phyloP scores from a whole-genome alignment of 2,329 filamentous ascomycete genomes.

The Neoarthrinium moseri region DNA sequence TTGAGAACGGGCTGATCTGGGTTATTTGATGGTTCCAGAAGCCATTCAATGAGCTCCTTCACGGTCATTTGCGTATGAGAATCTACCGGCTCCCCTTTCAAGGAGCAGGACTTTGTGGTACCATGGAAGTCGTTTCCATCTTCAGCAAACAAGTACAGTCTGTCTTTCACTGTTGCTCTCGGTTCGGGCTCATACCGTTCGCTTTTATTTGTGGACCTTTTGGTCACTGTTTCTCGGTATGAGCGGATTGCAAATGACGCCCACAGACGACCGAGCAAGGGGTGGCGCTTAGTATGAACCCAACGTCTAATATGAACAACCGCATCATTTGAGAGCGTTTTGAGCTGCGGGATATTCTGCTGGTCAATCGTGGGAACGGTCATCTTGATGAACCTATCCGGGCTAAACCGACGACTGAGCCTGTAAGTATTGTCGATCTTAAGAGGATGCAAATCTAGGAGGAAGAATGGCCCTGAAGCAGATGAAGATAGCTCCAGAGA shows the following conservation, averaged over 20 bases:
- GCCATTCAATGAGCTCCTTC: constrained; percentile 51
- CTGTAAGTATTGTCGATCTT: constrained; percentile 49
- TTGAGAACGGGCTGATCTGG: constrained; percentile 48
- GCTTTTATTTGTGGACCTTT: constrained; percentile 33
- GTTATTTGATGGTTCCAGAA: constrained; percentile 46
- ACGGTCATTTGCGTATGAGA: constrained; percentile 22
- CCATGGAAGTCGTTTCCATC: constrained; percentile 45
- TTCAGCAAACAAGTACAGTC: constrained; percentile 55
- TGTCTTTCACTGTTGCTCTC: constrained; percentile 34
- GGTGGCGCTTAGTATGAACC: constrained; percentile 1
- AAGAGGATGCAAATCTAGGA: constrained; percentile 46
- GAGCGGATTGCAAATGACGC: constrained; percentile 40
- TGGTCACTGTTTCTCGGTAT: constrained; percentile 33
- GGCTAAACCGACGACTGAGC: constrained; percentile 53
- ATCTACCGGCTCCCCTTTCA: constrained; percentile 22
- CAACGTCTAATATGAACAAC: not conserved
- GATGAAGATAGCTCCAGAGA: constrained; percentile 35
- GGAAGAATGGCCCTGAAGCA: constrained; percentile 39
- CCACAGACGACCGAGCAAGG: constrained; percentile 27
- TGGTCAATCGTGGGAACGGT: constrained; percentile 38
- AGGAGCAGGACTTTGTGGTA: constrained; percentile 20
- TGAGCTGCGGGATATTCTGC: not conserved
- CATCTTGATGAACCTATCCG: constrained; percentile 58
- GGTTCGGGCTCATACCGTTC: constrained; percentile 23
- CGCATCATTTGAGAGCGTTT: not conserved